phyloP scores from a whole-genome alignment of 176 grass and related monocot species.

The Pontederia paniculata region DNA sequence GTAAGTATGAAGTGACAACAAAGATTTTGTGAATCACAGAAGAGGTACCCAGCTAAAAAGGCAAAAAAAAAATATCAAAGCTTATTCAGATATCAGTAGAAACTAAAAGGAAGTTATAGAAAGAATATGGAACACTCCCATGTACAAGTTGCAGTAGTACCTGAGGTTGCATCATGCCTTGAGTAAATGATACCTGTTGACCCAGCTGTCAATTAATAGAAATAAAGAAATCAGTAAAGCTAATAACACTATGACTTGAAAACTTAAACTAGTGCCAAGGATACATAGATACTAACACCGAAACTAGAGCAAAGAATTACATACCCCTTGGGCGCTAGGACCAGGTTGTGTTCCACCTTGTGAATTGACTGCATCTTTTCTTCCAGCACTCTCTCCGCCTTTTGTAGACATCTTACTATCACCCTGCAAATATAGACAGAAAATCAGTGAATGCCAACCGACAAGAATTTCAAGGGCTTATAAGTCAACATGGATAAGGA shows the following conservation, averaged over 20 bases:
- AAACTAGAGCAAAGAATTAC: background rate
- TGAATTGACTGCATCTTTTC: background rate
- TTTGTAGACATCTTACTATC: background rate
- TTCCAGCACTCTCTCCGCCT: slow-evolving; percentile 1
- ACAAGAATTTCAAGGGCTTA: background rate
- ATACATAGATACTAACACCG: background rate
- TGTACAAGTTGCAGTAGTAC: background rate
- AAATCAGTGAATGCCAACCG: background rate
- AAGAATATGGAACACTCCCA: too few relatives aligned
- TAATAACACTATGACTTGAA: background rate
- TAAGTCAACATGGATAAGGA: background rate
- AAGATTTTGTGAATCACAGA: too few relatives aligned
- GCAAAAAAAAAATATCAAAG: too few relatives aligned
- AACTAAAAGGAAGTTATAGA: too few relatives aligned
- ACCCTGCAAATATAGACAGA: background rate
- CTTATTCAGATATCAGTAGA: too few relatives aligned
- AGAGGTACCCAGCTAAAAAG: too few relatives aligned
- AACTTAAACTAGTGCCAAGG: background rate
- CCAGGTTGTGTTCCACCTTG: background rate
- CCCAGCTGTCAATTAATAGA: background rate
- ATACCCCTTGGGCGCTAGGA: background rate
- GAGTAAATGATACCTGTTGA: slow-evolving; percentile 6
- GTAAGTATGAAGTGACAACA: too few relatives aligned
- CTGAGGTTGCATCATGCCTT: slow-evolving; percentile 2
- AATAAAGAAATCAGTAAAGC: too few relatives aligned